Conservation (phyloP, 495 filamentous ascomycete species). For the Aspergillus conjunctus region DNA sequence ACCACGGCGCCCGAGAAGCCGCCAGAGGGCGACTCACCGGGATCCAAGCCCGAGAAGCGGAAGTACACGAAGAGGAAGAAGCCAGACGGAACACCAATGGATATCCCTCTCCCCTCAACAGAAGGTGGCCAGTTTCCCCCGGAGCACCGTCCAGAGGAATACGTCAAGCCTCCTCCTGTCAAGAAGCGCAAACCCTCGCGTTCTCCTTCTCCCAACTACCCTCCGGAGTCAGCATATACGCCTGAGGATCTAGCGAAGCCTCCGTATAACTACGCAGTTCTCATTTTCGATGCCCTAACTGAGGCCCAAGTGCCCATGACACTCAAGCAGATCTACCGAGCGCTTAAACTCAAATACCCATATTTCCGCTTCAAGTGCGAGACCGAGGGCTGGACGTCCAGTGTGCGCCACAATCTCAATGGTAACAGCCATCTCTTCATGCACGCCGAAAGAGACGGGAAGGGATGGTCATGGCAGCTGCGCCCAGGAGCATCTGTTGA, state of each 20-base stretch:
- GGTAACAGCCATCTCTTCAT: conserved; percentile 81
- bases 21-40: conserved; percentile 55
- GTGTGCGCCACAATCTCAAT: conserved; percentile 92
- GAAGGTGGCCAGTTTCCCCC: conserved; percentile 50
- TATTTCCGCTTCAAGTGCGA: conserved; percentile 80
- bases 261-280: conserved; percentile 79
- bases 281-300: conserved; percentile 86
- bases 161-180: conserved; percentile 48
- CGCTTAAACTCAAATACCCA: conserved; percentile 84
- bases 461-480: conserved; percentile 71
- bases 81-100: conserved; percentile 50
- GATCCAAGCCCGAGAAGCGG: conserved; percentile 66
- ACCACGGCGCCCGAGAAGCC: conserved; percentile 34
- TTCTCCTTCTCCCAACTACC: conserved; percentile 71
- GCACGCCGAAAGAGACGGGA: conserved; percentile 76
- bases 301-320: conserved; percentile 73
- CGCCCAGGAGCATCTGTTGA: conserved; percentile 65
- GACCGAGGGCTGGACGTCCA: conserved; percentile 94
- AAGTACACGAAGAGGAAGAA: conserved; percentile 79
- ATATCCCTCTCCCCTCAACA: conserved; percentile 46
- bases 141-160: conserved; percentile 47
- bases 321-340: conserved; percentile 90
- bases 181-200: conserved; percentile 60
- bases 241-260: conserved; percentile 86
- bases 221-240: conserved; percentile 73